These are phyloP conservation scores for Aspergillus unguis DNA, from an alignment of 2,329 filamentous ascomycete species.

Conservation along the genomic window DNA sequence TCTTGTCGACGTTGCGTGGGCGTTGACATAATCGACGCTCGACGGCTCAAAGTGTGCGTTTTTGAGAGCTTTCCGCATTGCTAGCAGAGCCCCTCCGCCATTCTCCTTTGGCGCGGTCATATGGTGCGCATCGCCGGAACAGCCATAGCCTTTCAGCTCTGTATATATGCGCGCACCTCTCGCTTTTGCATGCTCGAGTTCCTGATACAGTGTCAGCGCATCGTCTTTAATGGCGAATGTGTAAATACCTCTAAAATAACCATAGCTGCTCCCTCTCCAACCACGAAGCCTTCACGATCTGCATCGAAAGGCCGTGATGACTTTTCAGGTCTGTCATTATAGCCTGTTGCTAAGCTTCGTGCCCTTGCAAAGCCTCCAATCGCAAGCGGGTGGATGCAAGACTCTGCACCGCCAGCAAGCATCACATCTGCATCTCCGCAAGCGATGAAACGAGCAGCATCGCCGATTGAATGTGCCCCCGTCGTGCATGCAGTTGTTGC, in stretches of 20 bases:
- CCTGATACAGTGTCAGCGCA: constrained; percentile 41
- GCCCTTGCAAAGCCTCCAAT: constrained; percentile 89
- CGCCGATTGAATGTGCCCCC: constrained; percentile 88
- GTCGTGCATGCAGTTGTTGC: constrained; percentile 95
- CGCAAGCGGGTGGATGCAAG: constrained; percentile 90
- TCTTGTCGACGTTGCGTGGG: constrained; percentile 84
- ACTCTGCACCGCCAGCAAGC: constrained; percentile 92
- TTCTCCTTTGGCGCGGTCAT: constrained; percentile 86
- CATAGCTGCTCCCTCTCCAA: constrained; percentile 87
- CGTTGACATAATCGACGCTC: constrained; percentile 87
- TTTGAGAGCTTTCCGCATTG: constrained; percentile 80
- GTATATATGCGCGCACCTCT: constrained; percentile 82
- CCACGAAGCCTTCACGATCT: constrained; percentile 78
- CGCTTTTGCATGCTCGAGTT: constrained; percentile 78
- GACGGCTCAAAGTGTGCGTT: constrained; percentile 66
- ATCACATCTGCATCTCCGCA: constrained; percentile 91
- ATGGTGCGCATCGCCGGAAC: constrained; percentile 86
- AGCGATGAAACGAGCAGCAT: constrained; percentile 89
- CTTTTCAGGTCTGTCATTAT: constrained; percentile 66
- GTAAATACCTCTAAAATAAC: constrained; percentile 68
- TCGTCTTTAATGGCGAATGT: neutral
- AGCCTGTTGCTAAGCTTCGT: constrained; percentile 76
- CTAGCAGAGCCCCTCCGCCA: constrained; percentile 73
- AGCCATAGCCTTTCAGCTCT: constrained; percentile 83
- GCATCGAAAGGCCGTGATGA: constrained; percentile 86